phyloP scores from a whole-genome alignment of 2,329 filamentous ascomycete species.

The Epichloe sp. region DNA sequence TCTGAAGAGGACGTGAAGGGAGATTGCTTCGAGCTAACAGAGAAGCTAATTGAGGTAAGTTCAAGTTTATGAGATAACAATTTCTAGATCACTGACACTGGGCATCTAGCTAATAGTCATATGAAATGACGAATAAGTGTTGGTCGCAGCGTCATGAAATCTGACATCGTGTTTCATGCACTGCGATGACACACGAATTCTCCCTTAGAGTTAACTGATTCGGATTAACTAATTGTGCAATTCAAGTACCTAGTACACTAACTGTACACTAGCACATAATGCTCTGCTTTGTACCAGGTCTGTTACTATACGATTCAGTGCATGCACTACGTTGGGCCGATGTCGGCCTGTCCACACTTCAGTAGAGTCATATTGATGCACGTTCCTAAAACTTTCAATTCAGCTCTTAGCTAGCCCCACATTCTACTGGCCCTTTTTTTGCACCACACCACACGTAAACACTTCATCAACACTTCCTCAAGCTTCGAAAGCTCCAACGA shows the following conservation, averaged over 20 bases:
- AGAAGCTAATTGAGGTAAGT: conserved; percentile 47
- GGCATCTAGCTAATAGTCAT: conserved; percentile 6
- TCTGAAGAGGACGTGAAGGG: conserved; percentile 35
- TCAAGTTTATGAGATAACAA: not conserved
- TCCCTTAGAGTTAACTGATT: not conserved
- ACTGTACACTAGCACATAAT: no score
- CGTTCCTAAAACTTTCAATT: not conserved
- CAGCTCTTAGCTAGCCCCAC: not conserved
- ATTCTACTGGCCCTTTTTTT: not conserved
- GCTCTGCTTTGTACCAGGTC: no score
- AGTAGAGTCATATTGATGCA: conserved; percentile 3
- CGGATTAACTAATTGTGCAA: no score
- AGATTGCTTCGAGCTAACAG: conserved; percentile 40
- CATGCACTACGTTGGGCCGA: not conserved
- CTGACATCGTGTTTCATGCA: not conserved
- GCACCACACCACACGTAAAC: not conserved
- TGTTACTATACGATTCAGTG: not conserved
- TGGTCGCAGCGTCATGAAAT: not conserved
- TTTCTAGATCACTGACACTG: not conserved
- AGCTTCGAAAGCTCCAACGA: not conserved
- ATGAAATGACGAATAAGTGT: not conserved
- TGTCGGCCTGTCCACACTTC: conserved; percentile 3
- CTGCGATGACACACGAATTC: not conserved
- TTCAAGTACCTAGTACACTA: no score
- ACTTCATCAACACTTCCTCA: not conserved